Conservation (phyloP, 768 basidiomycete species). For the Kwoniella heveanensis region DNA sequence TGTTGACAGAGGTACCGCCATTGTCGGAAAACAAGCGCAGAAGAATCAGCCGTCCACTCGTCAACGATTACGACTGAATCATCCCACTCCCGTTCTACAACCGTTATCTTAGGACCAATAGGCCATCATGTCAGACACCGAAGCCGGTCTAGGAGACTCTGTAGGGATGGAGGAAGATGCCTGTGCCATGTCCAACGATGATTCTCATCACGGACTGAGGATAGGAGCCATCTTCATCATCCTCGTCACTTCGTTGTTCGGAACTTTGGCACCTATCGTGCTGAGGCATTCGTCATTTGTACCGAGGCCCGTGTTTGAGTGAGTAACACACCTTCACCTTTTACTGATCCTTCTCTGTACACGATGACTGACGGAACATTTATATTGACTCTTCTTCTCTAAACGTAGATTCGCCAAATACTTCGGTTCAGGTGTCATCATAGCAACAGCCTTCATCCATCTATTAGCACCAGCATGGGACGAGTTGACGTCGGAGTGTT, state of each 20-base stretch:
- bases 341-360: too few relatives aligned
- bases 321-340: conserved; percentile 41
- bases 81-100: too few relatives aligned
- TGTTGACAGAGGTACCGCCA: too few relatives aligned
- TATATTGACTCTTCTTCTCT: neutral
- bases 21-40: too few relatives aligned
- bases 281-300: conserved; percentile 54
- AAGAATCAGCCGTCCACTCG: too few relatives aligned
- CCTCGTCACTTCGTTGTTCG: conserved; percentile 51
- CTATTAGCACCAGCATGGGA: conserved; percentile 74
- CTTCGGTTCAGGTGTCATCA: conserved; percentile 77
- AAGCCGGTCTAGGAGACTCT: neutral
- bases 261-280: conserved; percentile 47
- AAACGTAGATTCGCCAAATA: conserved; percentile 79
- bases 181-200: conserved; percentile 44
- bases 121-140: conserved; percentile 1
- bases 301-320: conserved; percentile 72
- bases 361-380: too few relatives aligned
- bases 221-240: conserved; percentile 55
- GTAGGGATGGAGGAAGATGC: conserved; percentile 28
- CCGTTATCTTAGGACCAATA: too few relatives aligned
- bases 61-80: too few relatives aligned
- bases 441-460: conserved; percentile 74
- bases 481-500: conserved; percentile 70
- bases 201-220: conserved; percentile 33